A percentile compares a stretch with the other conserved stretches of the same genome.
These are phyloP conservation scores for Cladorrhinum sp. DNA, from an alignment of 2,329 filamentous ascomycete genomes.

Conservation along the genomic window DNA sequence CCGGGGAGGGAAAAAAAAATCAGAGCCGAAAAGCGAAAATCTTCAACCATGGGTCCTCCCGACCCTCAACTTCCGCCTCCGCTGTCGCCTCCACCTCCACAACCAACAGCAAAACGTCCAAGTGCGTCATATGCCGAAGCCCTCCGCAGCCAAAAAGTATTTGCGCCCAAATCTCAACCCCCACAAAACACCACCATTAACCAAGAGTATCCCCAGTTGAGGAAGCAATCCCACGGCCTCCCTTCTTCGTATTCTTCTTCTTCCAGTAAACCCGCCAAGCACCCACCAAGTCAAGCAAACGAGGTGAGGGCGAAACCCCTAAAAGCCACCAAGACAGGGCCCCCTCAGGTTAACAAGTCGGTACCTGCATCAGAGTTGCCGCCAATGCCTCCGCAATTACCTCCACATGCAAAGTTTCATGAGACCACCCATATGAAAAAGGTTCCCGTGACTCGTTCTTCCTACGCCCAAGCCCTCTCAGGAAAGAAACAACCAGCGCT, in stretches of 20 bases:
- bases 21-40: neutral
- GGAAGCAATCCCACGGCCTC: neutral
- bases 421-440: neutral
- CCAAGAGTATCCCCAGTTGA: neutral
- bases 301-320: neutral
- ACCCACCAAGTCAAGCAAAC: neutral
- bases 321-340: neutral
- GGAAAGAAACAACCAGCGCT: conserved; percentile 3
- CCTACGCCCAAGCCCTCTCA: conserved; percentile 2
- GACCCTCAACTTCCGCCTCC: neutral
- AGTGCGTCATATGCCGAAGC: conserved; percentile 18
- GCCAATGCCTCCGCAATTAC: neutral
- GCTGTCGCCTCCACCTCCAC: neutral
- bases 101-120: neutral
- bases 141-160: conserved; percentile 10
- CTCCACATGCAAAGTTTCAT: conserved; percentile 2
- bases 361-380: neutral
- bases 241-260: neutral
- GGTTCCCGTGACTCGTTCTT: neutral
- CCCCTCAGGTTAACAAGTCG: conserved; percentile 2
- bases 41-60: conserved; percentile 7
- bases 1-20: neutral
- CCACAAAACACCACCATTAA: neutral
- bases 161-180: conserved; percentile 5
- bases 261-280: neutral